Percentiles rank a stretch among this genome's conserved stretches.
Evolutionary conservation across 768 basidiomycete species (phyloP).

Genomic region (Pisolithus orientalis): DNA sequence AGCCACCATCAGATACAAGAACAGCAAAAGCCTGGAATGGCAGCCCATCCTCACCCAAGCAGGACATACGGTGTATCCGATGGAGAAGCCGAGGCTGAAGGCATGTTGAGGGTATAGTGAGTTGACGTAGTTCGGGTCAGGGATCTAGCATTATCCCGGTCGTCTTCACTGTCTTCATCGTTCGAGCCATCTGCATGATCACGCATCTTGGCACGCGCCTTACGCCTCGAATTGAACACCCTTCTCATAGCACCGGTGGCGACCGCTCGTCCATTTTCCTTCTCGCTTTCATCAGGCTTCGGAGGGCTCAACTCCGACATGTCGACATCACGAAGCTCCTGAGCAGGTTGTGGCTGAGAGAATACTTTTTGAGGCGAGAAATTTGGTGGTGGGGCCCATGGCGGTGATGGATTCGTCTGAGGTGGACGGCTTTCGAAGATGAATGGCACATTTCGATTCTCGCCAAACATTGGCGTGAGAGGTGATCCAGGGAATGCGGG

Average conservation of each 20-base stretch:
- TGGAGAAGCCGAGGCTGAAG: constrained; percentile 47
- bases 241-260: constrained; percentile 61
- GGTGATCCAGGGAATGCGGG: constrained; percentile 30
- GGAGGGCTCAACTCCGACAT: constrained; percentile 70
- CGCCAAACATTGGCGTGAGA: constrained; percentile 50
- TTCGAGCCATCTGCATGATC: constrained; percentile 33
- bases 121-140: constrained; percentile 57
- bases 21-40: constrained; percentile 6
- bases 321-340: constrained; percentile 62
- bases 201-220: constrained; percentile 31
- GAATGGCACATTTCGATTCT: constrained; percentile 66
- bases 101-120: constrained; percentile 81
- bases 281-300: constrained; percentile 36
- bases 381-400: constrained; percentile 61
- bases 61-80: constrained; percentile 77
- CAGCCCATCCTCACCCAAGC: constrained; percentile 56
- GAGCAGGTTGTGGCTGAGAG: constrained; percentile 31
- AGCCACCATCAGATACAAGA: constrained; percentile 6
- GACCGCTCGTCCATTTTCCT: constrained; percentile 40
- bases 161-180: constrained; percentile 45
- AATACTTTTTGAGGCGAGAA: constrained; percentile 59
- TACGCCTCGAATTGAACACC: constrained; percentile 57
- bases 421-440: constrained; percentile 56
- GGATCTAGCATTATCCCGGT: constrained; percentile 29
- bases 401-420: constrained; percentile 35